These are phyloP conservation scores for Amauroascus verrucosus DNA, from an alignment of 2,329 filamentous ascomycete genomes.

Conservation along the genomic window DNA sequence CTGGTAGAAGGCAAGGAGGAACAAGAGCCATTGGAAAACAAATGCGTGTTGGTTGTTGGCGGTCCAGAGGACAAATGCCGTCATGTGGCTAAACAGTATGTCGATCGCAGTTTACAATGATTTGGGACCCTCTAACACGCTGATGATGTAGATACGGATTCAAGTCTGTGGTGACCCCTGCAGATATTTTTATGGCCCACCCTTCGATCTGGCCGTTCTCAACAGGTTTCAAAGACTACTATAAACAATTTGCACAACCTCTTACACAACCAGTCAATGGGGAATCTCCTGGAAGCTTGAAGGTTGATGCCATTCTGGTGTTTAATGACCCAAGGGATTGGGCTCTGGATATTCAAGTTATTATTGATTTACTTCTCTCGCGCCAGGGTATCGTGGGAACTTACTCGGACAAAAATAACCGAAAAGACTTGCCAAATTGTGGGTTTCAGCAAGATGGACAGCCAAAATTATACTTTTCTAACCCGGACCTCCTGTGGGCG, in stretches of 20 bases:
- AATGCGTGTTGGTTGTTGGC: slow-evolving; percentile 65
- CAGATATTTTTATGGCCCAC: slow-evolving; percentile 66
- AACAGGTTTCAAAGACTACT: slow-evolving; percentile 52
- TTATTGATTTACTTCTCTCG: slow-evolving; percentile 74
- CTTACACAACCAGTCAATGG: slow-evolving; percentile 29
- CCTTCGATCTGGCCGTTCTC: slow-evolving; percentile 78
- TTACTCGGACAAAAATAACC: slow-evolving; percentile 60
- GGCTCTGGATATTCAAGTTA: slow-evolving; percentile 78
- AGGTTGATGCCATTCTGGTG: slow-evolving; percentile 82
- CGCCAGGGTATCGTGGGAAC: slow-evolving; percentile 71
- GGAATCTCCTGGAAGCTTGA: slow-evolving; percentile 46
- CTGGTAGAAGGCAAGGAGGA: slow-evolving; percentile 51
- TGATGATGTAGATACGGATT: slow-evolving; percentile 59
- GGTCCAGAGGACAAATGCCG: slow-evolving; percentile 58
- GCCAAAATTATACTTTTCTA: slow-evolving; percentile 75
- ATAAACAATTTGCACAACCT: slow-evolving; percentile 39
- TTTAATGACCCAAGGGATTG: slow-evolving; percentile 96
- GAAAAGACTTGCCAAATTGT: slow-evolving; percentile 52
- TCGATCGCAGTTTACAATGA: neutral
- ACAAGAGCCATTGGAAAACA: slow-evolving; percentile 45
- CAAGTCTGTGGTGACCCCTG: slow-evolving; percentile 70
- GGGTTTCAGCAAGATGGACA: slow-evolving; percentile 79
- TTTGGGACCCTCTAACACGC: neutral
- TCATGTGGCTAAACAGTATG: slow-evolving; percentile 57
- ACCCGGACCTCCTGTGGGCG: slow-evolving; percentile 84